Base-by-base conservation (phyloP, 2,329 filamentous ascomycete species). In the Diaporthe eres region DNA sequence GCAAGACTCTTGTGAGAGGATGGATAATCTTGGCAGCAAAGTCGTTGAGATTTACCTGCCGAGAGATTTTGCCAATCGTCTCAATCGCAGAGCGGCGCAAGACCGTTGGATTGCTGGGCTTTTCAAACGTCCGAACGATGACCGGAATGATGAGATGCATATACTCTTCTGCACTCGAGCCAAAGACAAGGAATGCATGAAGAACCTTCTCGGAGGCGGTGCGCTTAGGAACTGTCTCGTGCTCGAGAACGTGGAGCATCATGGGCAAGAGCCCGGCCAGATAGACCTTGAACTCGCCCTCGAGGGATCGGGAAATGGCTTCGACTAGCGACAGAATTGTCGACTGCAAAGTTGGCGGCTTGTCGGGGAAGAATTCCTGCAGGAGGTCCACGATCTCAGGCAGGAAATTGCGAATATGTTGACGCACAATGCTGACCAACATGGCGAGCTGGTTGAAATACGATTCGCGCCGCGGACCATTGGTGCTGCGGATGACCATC, bases 81-180 rank as follows among this genome's bases (percentile, higher is more conserved):
- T 99, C 97, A 79, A 99, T 98, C 0, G 96, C 96, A 34, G 93
- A 92, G 83, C 95, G 97, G 72, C 95, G 91, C 65, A 98, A 91
- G 76, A 93, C 93, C 1, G 91, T 87, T 10, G 95, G 95, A 78
- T 97, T 94, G 15, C 94, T 92, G 44, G 94, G 91, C 81, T 95
- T 97, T 83, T 99, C 96, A 81, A 99, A 98, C 67, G 98, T 94
- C 60, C 94, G 92, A 12, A 99, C 96, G 81, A 99, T 95, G 49
- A 98, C 95, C 0, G 97, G 97, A 71, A 99, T 95, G 79, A 99
- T 98, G 71, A 99, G 89, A 83, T 99, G 97, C 97, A 99, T 99
- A 83, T 99, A 99, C 83, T 99, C 97, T 83, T 99, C 97, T 15
- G 94, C 94, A 81, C 96, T 98, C 0, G 96, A 93, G 1, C 97